Evolutionary conservation across 306 rosid species (phyloP), one percentile per base, ranked within the genome.

Genomic region (Sicyos baderoa): DNA sequence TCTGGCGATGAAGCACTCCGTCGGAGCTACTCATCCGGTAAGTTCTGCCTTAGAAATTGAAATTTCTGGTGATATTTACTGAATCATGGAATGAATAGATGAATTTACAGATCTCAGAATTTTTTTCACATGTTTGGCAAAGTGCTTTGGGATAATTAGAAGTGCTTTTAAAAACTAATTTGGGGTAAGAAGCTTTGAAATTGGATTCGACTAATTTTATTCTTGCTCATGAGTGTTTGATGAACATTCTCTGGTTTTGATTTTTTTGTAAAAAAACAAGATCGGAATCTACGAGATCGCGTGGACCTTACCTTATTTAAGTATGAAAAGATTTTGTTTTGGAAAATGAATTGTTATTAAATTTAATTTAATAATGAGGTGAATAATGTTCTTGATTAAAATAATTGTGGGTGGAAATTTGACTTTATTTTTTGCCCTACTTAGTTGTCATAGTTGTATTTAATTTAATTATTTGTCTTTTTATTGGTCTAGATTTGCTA

Each of bases 1-100:
- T 63, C 87, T 76, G 77, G 97, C 95, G 49, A 54, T 91, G 29
- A 91, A 88, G 86, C 97, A 91, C 49, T 88, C 95, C 75, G 25
- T 71, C 7, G 97, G 89, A 42, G 86, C 78, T 69, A 0, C 75
- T 54, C 90, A 86, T 78, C 95, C 97, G 13, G 97, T 91, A 79
- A 77, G 79, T 60, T 57, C 61, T 29, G 53, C 56, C 48, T 21
- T 50, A 22, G 14, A 61, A 60, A 3, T 61, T 61, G 68, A 4
- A 61, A 17, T 61, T 14, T 15, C 19, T 12, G 19, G 12, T 27
- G 64, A 27, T 14, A 5, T 60, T 32, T 2, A 35, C 4, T 35
- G 4, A 16, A 35, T n/a, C 25, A 60, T 32, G 15, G 48, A 35
- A 59, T 59, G 6, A 7, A 29, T 18, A 3, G 25, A 6, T 9